Base-by-base conservation (phyloP, 2,329 filamentous ascomycete species). In the Fusarium transvaalense region DNA sequence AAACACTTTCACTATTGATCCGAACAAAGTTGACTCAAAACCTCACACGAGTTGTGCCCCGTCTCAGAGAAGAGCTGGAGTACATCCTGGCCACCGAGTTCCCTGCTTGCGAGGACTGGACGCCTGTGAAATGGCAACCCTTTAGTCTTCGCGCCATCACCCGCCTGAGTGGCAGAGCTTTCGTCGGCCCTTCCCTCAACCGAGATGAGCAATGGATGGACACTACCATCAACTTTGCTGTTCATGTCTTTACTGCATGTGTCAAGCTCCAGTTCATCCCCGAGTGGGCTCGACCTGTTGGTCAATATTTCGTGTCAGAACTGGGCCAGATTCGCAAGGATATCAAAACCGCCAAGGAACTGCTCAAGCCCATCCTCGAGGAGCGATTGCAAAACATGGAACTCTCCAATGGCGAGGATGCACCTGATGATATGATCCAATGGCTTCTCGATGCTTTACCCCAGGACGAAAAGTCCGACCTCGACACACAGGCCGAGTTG, bases 201-300 rank as follows among this genome's bases (percentile, higher is more conserved):
- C 84, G 85, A 19, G 77, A 83, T 39, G 82, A 86, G 66, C 78
- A 82, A 59, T 88, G 86, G 86, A 82, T 88, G 78, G 77, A 83
- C 47, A 82, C 83, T 21, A 81, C 80, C 75, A 79, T 85, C 75
- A 81, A 84, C 74, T 86, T 84, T 71, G 82, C 84, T 50, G 75
- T 84, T 23, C 80, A 85, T 63, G 79, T 84, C 62, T 82, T 87
- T 73, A 75, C 82, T 69, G 79, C 82, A 46, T 77, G 83, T 47
- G 73, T 84, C 56, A 80, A 84, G 68, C 78, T 89, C 38, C 83
- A 85, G 63, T 80, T 85, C 68, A 84, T 85, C 58, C 84, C 84
- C 2, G 78, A 79, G 13, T 85, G 83, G 82, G 76, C 82, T 63
- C 82, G 84, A 3, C 83, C 84, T 1, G 45, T 81, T 2, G 83